A percentile compares a stretch with the other conserved stretches of the same genome.
phyloP scores from a whole-genome alignment of 371 early-diverging fungal genomes.

The Dichotomocladium elegans region DNA sequence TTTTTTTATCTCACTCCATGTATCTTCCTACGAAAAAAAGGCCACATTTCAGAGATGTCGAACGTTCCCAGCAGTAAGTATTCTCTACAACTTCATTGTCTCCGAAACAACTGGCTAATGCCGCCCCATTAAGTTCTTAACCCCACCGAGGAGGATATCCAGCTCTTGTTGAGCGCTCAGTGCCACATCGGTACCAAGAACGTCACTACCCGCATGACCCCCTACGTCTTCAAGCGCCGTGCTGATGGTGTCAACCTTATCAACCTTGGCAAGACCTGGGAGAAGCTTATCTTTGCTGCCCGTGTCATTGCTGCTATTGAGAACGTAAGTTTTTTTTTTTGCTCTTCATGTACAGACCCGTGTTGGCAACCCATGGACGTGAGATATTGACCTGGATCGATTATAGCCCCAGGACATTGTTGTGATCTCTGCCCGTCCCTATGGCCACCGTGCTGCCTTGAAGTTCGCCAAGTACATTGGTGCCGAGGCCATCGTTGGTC shows the following conservation, averaged over 20 bases:
- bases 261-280: conserved; percentile 99
- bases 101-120: background rate
- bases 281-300: conserved; percentile 99
- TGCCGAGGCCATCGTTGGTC: conserved; percentile 96
- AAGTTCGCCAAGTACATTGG: conserved; percentile 98
- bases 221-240: conserved; percentile 93
- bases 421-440: conserved; percentile 94
- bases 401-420: conserved; percentile 81
- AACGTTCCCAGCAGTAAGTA: conserved; percentile 18
- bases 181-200: conserved; percentile 92
- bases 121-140: conserved; percentile 39
- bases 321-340: conserved; percentile 71
- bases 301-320: conserved; percentile 95
- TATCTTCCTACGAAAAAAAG: too few species aligned
- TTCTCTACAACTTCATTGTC: background rate
- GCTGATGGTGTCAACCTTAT: conserved; percentile 95
- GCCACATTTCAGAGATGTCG: conserved; percentile 9
- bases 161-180: conserved; percentile 91
- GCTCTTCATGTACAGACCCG: too few species aligned
- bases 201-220: conserved; percentile 81
- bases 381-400: too few species aligned
- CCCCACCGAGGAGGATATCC: conserved; percentile 87
- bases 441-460: conserved; percentile 98
- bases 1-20: too few species aligned
- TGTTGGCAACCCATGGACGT: too few species aligned